These are phyloP conservation scores for Gnomoniopsis sp. DNA, from an alignment of 2,329 filamentous ascomycete species.

Conservation along the genomic window DNA sequence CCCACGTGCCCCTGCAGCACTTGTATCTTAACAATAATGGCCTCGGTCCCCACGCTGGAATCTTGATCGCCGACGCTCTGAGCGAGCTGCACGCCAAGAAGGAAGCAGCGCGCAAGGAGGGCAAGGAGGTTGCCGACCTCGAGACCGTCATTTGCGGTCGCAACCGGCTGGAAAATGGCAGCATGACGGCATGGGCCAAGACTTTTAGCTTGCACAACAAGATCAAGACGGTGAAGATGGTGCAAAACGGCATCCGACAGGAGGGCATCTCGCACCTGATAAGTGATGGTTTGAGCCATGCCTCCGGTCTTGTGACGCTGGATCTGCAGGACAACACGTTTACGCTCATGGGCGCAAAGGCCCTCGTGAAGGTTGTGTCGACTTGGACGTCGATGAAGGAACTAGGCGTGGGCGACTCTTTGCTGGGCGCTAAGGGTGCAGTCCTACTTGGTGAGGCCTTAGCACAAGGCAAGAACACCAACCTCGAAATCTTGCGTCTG, in stretches of 20 bases:
- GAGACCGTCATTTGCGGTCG: slow-evolving; percentile 98
- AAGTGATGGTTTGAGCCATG: slow-evolving; percentile 71
- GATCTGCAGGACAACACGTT: slow-evolving; percentile 99
- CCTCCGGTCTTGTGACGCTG: slow-evolving; percentile 66
- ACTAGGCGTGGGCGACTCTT: slow-evolving; percentile 83
- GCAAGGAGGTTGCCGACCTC: slow-evolving; percentile 72
- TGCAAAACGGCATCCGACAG: slow-evolving; percentile 94
- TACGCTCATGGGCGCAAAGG: slow-evolving; percentile 73
- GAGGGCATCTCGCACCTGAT: slow-evolving; percentile 85
- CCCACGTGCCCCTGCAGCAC: slow-evolving; percentile 86
- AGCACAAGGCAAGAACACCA: slow-evolving; percentile 69
- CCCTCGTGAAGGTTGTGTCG: slow-evolving; percentile 70
- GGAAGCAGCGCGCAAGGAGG: slow-evolving; percentile 68
- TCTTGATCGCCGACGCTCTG: slow-evolving; percentile 83
- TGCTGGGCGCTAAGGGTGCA: slow-evolving; percentile 75
- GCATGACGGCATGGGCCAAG: slow-evolving; percentile 92
- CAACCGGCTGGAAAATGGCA: slow-evolving; percentile 92
- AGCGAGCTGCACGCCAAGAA: slow-evolving; percentile 81
- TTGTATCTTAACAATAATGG: slow-evolving; percentile 98
- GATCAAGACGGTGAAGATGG: slow-evolving; percentile 89
- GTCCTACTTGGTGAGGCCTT: slow-evolving; percentile 71
- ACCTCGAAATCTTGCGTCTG: slow-evolving; percentile 76
- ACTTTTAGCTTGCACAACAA: slow-evolving; percentile 79
- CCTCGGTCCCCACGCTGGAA: slow-evolving; percentile 85
- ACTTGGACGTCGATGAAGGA: slow-evolving; percentile 76